Percentiles rank a stretch among this genome's conserved stretches.
These are phyloP conservation scores for Neophaeococcomyces mojaviensis DNA, from an alignment of 2,329 filamentous ascomycete genomes.

Conservation along the genomic window DNA sequence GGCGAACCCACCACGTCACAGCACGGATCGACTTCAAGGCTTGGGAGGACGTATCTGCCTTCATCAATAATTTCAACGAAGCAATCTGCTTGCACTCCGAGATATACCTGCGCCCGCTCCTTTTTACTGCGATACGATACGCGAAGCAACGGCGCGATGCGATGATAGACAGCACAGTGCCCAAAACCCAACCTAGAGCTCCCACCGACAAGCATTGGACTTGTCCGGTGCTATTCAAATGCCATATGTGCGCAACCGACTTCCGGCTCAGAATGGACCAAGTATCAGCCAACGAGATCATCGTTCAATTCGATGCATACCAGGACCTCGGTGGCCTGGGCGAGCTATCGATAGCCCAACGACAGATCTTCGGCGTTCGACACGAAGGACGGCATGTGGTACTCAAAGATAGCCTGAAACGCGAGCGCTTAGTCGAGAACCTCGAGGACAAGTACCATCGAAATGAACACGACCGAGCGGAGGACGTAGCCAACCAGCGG, in stretches of 20 bases:
- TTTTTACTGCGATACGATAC: background rate
- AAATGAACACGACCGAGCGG: too few species aligned
- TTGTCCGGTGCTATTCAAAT: slow-evolving; percentile 5
- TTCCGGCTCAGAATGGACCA: background rate
- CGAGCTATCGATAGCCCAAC: background rate
- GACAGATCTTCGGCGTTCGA: background rate
- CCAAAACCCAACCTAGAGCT: too few species aligned
- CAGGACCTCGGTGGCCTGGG: background rate
- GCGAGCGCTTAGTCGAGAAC: too few species aligned
- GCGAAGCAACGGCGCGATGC: background rate
- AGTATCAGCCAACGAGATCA: background rate
- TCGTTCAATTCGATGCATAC: slow-evolving; percentile 1
- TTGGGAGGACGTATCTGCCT: background rate
- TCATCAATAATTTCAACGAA: background rate
- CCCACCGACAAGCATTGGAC: background rate
- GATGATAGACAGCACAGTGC: background rate
- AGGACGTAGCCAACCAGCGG: too few species aligned
- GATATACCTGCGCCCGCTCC: background rate
- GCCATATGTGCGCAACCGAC: background rate
- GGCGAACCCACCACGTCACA: background rate
- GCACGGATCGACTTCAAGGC: background rate
- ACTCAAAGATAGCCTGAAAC: too few species aligned
- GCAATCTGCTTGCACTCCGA: slow-evolving; percentile 1
- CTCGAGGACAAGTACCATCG: too few species aligned
- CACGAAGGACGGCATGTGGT: background rate